These are phyloP conservation scores for Gossypium herbaceum DNA, from an alignment of 345 rosid species.

Conservation along the genomic window DNA sequence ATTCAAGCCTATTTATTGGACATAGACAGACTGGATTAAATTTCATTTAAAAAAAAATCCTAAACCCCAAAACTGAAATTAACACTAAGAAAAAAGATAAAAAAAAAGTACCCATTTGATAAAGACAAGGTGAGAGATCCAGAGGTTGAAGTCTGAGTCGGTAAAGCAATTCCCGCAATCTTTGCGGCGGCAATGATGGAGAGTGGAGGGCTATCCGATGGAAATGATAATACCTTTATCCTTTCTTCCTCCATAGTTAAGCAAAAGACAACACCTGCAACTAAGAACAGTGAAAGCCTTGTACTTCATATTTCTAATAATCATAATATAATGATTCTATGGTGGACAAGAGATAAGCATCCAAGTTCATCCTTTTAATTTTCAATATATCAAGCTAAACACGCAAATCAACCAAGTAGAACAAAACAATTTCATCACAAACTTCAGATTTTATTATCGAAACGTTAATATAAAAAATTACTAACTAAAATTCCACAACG, in stretches of 20 bases:
- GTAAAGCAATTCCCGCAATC: not conserved
- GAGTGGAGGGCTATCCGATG: conserved; percentile 1
- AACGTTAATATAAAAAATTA: no score
- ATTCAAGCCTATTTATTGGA: not conserved
- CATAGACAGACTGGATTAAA: not conserved
- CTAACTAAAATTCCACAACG: not conserved
- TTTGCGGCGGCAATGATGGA: conserved; percentile 3
- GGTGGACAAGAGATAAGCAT: no score
- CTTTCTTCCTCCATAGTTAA: not conserved
- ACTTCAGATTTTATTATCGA: not conserved
- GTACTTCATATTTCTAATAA: no score
- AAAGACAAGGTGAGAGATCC: conserved; percentile 1
- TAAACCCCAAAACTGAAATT: not conserved
- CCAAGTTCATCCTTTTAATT: no score
- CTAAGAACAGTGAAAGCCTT: not conserved
- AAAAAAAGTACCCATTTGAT: not conserved
- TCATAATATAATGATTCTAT: no score
- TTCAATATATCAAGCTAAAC: no score
- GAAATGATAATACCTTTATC: not conserved
- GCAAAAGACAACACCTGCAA: not conserved
- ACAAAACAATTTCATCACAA: not conserved
- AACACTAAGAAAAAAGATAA: not conserved
- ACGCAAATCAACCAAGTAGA: no score
- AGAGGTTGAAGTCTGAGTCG: not conserved
- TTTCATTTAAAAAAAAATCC: no score